Conservation (phyloP, 345 rosid genomes). For the Gossypium raimondii region DNA sequence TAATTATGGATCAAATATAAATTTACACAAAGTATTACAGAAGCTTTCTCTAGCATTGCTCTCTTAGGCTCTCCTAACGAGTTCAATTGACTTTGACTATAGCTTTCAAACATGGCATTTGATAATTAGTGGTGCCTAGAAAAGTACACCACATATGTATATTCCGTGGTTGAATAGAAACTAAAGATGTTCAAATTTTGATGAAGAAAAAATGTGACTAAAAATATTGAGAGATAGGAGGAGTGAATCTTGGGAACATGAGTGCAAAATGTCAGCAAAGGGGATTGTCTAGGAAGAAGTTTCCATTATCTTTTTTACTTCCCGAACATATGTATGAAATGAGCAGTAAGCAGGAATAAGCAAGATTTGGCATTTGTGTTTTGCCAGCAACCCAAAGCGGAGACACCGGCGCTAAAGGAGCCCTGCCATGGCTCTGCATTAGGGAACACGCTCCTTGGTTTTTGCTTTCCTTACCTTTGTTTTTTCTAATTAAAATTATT, state of each 20-base stretch:
- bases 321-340: not conserved
- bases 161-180: no score
- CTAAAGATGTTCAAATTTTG: no score
- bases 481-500: not conserved
- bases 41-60: no score
- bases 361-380: conserved; percentile 4
- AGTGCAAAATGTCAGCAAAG: conserved; percentile 56
- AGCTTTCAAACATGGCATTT: no score
- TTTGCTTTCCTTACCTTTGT: conserved; percentile 7
- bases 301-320: not conserved
- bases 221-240: not conserved
- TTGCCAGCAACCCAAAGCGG: conserved; percentile 35
- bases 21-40: no score
- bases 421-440: conserved; percentile 46
- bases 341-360: conserved; percentile 18
- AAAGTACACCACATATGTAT: no score
- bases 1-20: no score
- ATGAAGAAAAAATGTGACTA: not conserved
- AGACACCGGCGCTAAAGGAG: conserved; percentile 67
- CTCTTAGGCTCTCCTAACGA: not conserved
- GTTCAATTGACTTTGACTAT: not conserved
- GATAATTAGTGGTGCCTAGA: not conserved
- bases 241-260: conserved; percentile 39
- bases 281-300: conserved; percentile 35
- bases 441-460: conserved; percentile 57